Base-by-base conservation (phyloP, 2,329 filamentous ascomycete species). In the Cladophialophora carrionii region DNA sequence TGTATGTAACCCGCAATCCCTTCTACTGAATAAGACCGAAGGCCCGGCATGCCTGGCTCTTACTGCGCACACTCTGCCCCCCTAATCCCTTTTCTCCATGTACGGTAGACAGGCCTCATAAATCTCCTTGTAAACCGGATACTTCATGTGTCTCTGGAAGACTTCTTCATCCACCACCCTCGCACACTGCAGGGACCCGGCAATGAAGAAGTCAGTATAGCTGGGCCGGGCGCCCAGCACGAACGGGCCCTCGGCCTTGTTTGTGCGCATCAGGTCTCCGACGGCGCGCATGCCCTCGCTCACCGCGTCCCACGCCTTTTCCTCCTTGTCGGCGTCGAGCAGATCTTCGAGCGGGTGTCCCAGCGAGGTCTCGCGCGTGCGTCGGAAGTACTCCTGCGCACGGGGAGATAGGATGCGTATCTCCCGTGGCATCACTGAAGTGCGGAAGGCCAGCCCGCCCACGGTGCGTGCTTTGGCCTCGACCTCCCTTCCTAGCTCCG, bases 131-230 rank as follows among this genome's bases (percentile, higher is more conserved):
- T 57, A 75, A 24, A 71, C 71, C 53, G 64, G 60, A 52, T 73
- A 74, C 46, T 67, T 66, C 1, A 69, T 32, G 43, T 73, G 57
- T 46, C 72, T 73, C 68, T 72, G 65, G 32, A 75, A 76, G 3
- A 74, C 68, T 2, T 57, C 68, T 54, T 76, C 75, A 66, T 76
- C 72, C 6, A 77, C 65, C 63, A 73, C 59, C 54, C 73, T 76
- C 43, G 74, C 73, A 65, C 64, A 71, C 71, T 78, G 75, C 4
- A 80, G 64, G 1, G 70, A 66, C 4, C 77, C 78, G 9, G 76
- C 75, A 66, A 80, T 73, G 43, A 78, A 78, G 66, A 80, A 80
- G 62, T 79, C 78, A 17, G 75, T 75, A 34, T 71, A 72, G 61
- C 73, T 78, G 29, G 77, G 76, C 52, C 48, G n/a, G 1, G 68